Conservation (phyloP, 371 early-diverging fungal genomes). For the Actinomucor elegans region DNA sequence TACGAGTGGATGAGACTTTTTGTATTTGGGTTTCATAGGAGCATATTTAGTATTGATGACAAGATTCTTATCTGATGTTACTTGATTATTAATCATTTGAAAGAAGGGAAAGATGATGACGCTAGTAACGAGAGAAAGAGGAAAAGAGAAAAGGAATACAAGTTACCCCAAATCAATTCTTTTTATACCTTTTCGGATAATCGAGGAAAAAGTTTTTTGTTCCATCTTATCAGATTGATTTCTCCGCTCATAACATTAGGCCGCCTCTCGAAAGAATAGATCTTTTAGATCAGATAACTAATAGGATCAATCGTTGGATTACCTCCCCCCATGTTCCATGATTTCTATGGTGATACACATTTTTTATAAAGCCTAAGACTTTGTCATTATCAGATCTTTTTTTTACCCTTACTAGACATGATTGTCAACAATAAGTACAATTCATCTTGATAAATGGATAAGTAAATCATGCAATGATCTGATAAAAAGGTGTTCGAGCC, state of each 20-base stretch:
- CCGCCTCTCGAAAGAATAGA: background rate
- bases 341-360: background rate
- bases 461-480: background rate
- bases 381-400: constrained; percentile 2
- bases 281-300: constrained; percentile 4
- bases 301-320: background rate
- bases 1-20: background rate
- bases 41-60: background rate
- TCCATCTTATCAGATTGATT: constrained; percentile 25
- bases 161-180: background rate
- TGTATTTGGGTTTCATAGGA: background rate
- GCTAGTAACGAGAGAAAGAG: background rate
- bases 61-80: background rate
- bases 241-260: constrained; percentile 11
- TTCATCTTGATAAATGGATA: background rate
- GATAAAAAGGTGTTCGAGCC: no score
- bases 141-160: background rate
- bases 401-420: background rate
- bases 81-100: constrained; percentile 7
- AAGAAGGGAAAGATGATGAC: background rate
- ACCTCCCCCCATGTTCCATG: background rate
- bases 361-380: background rate
- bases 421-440: background rate
- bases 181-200: constrained; percentile 2
- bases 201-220: constrained; percentile 5